phyloP scores from a whole-genome alignment of 1,284 basidiomycete genomes.

The Malassezia vespertilionis region DNA sequence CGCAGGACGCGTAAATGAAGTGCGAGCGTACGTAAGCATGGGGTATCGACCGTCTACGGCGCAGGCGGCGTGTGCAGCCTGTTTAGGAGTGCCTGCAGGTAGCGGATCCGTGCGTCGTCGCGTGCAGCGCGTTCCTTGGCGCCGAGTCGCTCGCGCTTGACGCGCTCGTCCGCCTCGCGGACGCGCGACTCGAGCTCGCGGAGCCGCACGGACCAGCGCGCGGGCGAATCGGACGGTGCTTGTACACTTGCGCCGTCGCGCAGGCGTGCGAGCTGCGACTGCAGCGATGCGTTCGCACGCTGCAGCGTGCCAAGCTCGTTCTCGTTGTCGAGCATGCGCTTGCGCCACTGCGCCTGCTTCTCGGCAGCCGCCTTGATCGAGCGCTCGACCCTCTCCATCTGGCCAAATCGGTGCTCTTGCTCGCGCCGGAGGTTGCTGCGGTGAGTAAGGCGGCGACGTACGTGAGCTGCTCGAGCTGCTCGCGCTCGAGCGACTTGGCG shows the following conservation, averaged over 20 bases:
- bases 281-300: constrained; percentile 65
- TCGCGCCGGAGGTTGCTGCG: constrained; percentile 68
- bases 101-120: constrained; percentile 17
- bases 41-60: constrained; percentile 8
- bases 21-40: constrained; percentile 13
- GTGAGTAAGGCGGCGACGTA: constrained; percentile 35
- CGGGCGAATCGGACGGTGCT: constrained; percentile 3
- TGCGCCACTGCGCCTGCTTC: constrained; percentile 72
- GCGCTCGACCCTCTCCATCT: constrained; percentile 83
- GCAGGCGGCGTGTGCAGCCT: constrained; percentile 9
- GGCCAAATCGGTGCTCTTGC: constrained; percentile 75
- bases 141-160: constrained; percentile 88
- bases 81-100: constrained; percentile 13
- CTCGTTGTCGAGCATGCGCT: constrained; percentile 69
- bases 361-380: constrained; percentile 74
- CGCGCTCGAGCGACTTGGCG: constrained; percentile 65
- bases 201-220: constrained; percentile 32
- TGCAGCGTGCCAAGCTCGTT: constrained; percentile 65
- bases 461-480: constrained; percentile 60
- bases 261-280: constrained; percentile 57
- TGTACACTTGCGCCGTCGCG: not conserved
- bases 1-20: constrained; percentile 4
- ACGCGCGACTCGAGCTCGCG: constrained; percentile 68
- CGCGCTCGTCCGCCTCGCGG: constrained; percentile 76
- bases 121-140: constrained; percentile 63